Conservation (phyloP, 345 rosid genomes). For the Conringia planisiliqua region DNA sequence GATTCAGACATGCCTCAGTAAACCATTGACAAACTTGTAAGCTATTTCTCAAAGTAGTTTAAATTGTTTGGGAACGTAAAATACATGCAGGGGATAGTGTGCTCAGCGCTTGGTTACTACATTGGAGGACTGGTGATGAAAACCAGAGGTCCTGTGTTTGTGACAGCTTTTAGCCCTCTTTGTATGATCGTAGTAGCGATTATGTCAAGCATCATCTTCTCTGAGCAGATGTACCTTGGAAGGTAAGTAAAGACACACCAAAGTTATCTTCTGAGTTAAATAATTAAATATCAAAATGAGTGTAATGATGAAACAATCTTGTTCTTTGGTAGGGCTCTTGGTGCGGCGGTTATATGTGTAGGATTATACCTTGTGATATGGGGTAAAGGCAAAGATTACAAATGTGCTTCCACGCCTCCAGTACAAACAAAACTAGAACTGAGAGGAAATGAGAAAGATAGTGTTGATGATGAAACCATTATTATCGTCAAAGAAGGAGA, state of each 20-base stretch:
- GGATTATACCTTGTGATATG: slow-evolving; percentile 85
- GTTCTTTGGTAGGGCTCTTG: slow-evolving; percentile 61
- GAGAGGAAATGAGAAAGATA: slow-evolving; percentile 9
- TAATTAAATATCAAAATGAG: neutral
- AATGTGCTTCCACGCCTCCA: slow-evolving; percentile 15
- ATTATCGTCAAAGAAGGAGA: slow-evolving; percentile 24
- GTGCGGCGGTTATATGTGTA: slow-evolving; percentile 69
- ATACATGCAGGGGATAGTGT: slow-evolving; percentile 64
- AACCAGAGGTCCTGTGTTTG: slow-evolving; percentile 86
- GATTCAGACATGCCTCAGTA: neutral
- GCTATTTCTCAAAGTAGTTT: neutral
- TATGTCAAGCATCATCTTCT: slow-evolving; percentile 65
- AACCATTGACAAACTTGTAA: neutral
- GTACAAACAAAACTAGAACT: slow-evolving; percentile 27
- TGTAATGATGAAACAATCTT: neutral
- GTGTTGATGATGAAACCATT: slow-evolving; percentile 34
- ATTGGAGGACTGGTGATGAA: slow-evolving; percentile 73
- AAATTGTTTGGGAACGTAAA: neutral
- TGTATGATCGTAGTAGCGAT: slow-evolving; percentile 78
- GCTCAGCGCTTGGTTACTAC: slow-evolving; percentile 78
- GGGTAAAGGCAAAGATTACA: slow-evolving; percentile 78
- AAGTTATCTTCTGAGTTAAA: neutral
- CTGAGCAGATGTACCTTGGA: slow-evolving; percentile 78
- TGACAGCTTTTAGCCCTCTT: slow-evolving; percentile 74
- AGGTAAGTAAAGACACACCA: slow-evolving; percentile 41